Percentiles rank a stretch among this genome's conserved stretches.
Conservation (phyloP, 2,329 filamentous ascomycete species). For the Catunica adiposa region DNA sequence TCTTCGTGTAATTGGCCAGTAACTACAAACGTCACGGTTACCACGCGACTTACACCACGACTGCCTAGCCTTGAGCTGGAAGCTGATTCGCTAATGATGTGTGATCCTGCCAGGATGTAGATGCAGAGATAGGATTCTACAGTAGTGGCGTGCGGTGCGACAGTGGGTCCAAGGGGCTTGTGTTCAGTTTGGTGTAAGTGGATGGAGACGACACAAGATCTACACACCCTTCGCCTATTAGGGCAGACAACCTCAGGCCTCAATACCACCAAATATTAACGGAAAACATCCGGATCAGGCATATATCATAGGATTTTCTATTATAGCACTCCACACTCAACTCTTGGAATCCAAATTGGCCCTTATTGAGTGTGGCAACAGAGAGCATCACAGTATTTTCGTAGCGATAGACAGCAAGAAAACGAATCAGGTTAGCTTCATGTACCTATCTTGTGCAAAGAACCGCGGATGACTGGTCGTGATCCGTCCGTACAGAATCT, state of each 20-base stretch:
- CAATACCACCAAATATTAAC: too few species aligned
- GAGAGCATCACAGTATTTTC: too few species aligned
- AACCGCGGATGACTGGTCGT: too few species aligned
- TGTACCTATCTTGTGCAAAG: too few species aligned
- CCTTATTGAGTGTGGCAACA: too few species aligned
- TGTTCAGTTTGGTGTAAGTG: neutral
- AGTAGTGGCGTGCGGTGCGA: neutral
- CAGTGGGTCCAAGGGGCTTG: neutral
- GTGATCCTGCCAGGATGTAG: neutral
- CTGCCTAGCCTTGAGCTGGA: neutral
- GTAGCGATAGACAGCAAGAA: too few species aligned
- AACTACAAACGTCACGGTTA: neutral
- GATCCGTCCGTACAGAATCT: too few species aligned
- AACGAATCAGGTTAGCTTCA: too few species aligned
- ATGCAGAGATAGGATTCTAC: neutral
- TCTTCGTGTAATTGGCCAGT: neutral
- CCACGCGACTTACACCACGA: constrained; percentile 4
- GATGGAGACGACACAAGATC: neutral
- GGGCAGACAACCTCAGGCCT: neutral
- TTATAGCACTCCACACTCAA: too few species aligned
- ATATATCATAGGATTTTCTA: too few species aligned
- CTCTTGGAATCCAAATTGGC: too few species aligned
- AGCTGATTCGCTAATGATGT: neutral
- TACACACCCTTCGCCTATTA: neutral
- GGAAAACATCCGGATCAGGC: too few species aligned